Conservation (phyloP, 176 grass and related monocot species). For the Musa acuminata region DNA sequence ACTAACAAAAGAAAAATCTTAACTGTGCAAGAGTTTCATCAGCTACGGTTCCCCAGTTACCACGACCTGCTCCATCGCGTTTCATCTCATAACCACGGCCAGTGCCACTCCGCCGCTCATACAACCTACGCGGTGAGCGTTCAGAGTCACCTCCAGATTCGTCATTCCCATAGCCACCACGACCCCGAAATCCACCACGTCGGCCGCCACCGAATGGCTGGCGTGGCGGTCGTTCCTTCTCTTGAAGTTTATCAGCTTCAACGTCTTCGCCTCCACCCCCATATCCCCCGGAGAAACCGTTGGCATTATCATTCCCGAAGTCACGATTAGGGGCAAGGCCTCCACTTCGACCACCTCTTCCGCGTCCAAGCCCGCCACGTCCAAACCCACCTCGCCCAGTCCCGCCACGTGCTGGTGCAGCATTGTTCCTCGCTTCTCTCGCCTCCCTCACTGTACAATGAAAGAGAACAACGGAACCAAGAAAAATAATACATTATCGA, state of each 20-base stretch:
- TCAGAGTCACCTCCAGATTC: background rate
- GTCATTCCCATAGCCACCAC: background rate
- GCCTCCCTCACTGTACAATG: constrained; percentile 44
- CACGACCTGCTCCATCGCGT: background rate
- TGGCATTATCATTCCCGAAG: background rate
- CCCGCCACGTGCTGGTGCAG: constrained; percentile 35
- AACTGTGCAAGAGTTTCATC: background rate
- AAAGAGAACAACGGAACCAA: background rate
- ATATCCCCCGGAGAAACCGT: background rate
- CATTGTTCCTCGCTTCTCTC: constrained; percentile 46
- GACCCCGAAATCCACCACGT: background rate
- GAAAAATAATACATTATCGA: too few relatives aligned
- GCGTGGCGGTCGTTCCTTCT: background rate
- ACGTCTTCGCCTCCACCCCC: background rate
- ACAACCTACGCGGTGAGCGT: background rate
- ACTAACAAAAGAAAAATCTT: too few relatives aligned
- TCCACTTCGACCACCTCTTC: background rate
- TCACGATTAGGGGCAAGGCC: background rate
- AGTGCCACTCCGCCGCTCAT: background rate
- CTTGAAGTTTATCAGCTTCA: background rate
- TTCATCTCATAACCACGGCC: constrained; percentile 3
- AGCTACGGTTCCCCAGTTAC: background rate
- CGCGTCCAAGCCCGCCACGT: constrained; percentile 8
- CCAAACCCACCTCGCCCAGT: constrained; percentile 33
- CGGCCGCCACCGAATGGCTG: background rate